A percentile compares a stretch with the other conserved stretches of the same genome.
Conservation (phyloP, 257 asterid species). For the Thymus quinquecostatus region DNA sequence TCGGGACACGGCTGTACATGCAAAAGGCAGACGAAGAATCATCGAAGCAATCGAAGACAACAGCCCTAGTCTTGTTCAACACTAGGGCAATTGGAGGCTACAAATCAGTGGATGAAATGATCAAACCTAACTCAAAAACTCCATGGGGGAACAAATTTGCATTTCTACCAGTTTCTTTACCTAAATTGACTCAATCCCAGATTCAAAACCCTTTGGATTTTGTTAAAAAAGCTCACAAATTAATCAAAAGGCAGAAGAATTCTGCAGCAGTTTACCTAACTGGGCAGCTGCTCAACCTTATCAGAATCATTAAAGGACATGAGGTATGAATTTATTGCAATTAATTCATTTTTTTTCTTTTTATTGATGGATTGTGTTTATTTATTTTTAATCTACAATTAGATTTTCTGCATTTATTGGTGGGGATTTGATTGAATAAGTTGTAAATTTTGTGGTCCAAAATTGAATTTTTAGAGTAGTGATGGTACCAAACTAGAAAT, state of each 20-base stretch:
- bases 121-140: slow-evolving; percentile 50
- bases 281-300: slow-evolving; percentile 47
- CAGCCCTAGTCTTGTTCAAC: slow-evolving; percentile 61
- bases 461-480: no score
- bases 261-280: slow-evolving; percentile 56
- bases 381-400: no score
- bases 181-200: slow-evolving; percentile 35
- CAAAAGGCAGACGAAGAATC: slow-evolving; percentile 36
- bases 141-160: slow-evolving; percentile 78
- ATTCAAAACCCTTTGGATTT: slow-evolving; percentile 48
- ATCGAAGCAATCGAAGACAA: slow-evolving; percentile 38
- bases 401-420: no score
- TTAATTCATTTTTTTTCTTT: neutral
- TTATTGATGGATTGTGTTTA: neutral
- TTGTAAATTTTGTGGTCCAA: no score
- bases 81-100: slow-evolving; percentile 64
- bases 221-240: slow-evolving; percentile 45
- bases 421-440: no score
- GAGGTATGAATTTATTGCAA: slow-evolving; percentile 44
- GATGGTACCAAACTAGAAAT: no score
- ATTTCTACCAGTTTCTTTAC: slow-evolving; percentile 53
- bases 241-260: slow-evolving; percentile 54
- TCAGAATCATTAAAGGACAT: slow-evolving; percentile 49
- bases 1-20: slow-evolving; percentile 70
- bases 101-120: slow-evolving; percentile 66